Evolutionary conservation across 495 filamentous ascomycete species (phyloP), one percentile per base, ranked within the genome.

Genomic region (Aspergillus haitiensis): DNA sequence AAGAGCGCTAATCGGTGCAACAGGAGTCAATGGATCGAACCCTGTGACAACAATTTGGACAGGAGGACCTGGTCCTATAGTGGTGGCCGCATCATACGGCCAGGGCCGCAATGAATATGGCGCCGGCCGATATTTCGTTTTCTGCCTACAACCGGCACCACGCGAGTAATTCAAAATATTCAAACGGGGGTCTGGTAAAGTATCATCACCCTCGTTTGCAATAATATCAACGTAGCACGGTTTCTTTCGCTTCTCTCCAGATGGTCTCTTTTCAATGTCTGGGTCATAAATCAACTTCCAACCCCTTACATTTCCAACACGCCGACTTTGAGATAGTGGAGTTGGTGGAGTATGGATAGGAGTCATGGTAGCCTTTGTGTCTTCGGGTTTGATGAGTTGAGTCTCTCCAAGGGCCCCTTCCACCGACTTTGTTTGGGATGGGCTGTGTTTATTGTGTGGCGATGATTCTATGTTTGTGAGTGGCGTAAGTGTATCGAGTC

Each of bases 41-140:
- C 93, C 92, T n/a, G 84, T 91, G 16, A 96, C 90, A 10, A 97
- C 87, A 46, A 99, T 85, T 67, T 96, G 91, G 10, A 84, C 86
- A 7, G 95, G 90, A 27, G 95, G 94, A 5, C 90, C 92, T 39
- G 91, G 91, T 1, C 91, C 92, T 57, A 93, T 86, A 12, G 93
- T 96, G 3, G 90, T 88, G 60, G 82, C 79, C 3, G 84, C 74
- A 68, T 96, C 93, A 66, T 91, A 93, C 40, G 82, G 73, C 70
- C 92, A 96, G 31, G 85, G 87, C 67, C 82, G 86, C 39, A 95
- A 73, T 44, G 83, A 81, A 72, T 94, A 96, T 1, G 93, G 92
- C 39, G 89, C 84, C 57, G 82, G 75, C 36, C 93, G 87, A 61
- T 92, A 77, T 61, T 84, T 85, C 50, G 83, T 82, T 67, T 88